phyloP scores from a whole-genome alignment of 202 grass and related monocot species.

The Miscanthus sacchariflorus region DNA sequence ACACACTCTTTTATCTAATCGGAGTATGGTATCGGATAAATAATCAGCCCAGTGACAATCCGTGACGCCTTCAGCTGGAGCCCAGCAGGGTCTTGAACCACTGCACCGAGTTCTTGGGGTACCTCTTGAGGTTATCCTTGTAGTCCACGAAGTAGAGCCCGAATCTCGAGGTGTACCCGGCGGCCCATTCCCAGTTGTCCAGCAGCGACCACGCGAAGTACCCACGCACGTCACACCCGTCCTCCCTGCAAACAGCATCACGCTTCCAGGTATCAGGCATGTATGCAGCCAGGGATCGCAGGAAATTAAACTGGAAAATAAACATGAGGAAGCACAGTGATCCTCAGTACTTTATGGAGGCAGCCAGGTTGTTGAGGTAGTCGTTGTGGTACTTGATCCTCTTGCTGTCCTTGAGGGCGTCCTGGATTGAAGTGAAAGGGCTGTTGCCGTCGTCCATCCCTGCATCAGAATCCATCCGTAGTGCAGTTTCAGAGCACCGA shows the following conservation, averaged over 20 bases:
- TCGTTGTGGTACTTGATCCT: conserved; percentile 89
- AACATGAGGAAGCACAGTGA: background rate
- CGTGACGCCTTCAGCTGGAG: conserved; percentile 33
- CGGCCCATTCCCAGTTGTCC: conserved; percentile 99
- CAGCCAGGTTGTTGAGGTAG: conserved; percentile 76
- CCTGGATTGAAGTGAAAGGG: conserved; percentile 71
- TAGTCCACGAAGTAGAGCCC: conserved; percentile 95
- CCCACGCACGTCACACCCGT: conserved; percentile 87
- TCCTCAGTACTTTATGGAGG: conserved; percentile 65
- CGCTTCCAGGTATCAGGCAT: background rate
- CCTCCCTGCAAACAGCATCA: conserved; percentile 62
- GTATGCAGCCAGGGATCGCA: background rate
- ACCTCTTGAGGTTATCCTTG: conserved; percentile 79
- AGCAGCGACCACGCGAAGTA: conserved; percentile 98
- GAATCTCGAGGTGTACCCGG: conserved; percentile 81
- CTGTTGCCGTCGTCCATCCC: conserved; percentile 94
- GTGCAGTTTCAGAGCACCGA: background rate
- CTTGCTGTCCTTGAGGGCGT: conserved; percentile 85
- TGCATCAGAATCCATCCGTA: conserved; percentile 27
- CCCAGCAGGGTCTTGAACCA: conserved; percentile 90
- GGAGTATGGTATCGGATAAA: background rate
- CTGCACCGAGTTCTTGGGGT: conserved; percentile 93
- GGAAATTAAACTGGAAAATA: background rate
- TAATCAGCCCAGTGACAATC: background rate
- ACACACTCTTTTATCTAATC: background rate